phyloP scores from a whole-genome alignment of 2,329 filamentous ascomycete species.

The Cladophialophora exuberans region DNA sequence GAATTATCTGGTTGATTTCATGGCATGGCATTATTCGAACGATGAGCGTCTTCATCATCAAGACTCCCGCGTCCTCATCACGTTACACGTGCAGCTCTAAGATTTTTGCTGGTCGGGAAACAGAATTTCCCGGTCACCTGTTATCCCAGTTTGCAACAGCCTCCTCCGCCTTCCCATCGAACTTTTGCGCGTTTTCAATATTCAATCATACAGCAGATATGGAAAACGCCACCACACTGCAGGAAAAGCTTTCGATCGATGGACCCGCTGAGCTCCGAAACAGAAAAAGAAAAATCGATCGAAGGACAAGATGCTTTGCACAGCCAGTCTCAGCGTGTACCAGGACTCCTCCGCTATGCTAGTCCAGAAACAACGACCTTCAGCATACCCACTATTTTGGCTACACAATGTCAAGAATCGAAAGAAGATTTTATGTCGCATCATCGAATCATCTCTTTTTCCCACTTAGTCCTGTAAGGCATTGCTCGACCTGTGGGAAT shows the following conservation, averaged over 20 bases:
- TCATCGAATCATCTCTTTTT: constrained; percentile 17
- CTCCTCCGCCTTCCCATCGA: too few species aligned
- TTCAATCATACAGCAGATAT: constrained; percentile 1
- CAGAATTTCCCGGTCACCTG: too few species aligned
- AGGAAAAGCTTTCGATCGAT: not conserved
- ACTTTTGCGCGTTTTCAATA: not conserved
- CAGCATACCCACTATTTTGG: not conserved
- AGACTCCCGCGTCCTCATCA: not conserved
- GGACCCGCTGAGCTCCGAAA: too few species aligned
- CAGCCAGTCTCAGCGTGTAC: not conserved
- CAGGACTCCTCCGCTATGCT: constrained; percentile 28
- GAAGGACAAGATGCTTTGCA: too few species aligned
- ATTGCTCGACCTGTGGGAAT: constrained; percentile 21
- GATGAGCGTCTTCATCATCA: not conserved
- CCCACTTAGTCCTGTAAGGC: constrained; percentile 21
- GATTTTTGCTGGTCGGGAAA: not conserved
- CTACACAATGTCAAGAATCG: constrained; percentile 8
- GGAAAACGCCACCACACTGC: not conserved
- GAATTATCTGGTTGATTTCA: not conserved
- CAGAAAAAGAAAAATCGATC: too few species aligned
- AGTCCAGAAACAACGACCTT: constrained; percentile 14
- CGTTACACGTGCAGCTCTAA: not conserved
- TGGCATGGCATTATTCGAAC: not conserved
- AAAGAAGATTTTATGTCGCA: constrained; percentile 7
- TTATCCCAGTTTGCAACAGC: too few species aligned